phyloP scores from a whole-genome alignment of 768 basidiomycete genomes.

The Phylloporus arenicola region DNA sequence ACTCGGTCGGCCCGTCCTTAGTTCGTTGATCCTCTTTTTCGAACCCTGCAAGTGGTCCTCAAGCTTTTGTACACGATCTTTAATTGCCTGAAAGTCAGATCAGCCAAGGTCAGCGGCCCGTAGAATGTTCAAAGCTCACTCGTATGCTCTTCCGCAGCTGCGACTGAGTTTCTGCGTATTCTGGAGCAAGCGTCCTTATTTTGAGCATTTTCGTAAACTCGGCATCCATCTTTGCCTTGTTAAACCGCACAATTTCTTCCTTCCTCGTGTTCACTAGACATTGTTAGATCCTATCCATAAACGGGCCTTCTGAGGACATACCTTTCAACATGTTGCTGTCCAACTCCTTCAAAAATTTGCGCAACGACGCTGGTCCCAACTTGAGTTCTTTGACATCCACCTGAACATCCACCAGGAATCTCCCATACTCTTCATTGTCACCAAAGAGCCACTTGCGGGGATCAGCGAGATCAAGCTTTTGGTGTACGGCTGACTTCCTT shows the following conservation, averaged over 20 bases:
- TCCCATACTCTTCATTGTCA: slow-evolving; percentile 50
- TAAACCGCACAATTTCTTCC: slow-evolving; percentile 79
- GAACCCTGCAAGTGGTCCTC: slow-evolving; percentile 66
- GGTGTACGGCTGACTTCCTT: slow-evolving; percentile 35
- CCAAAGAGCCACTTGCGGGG: slow-evolving; percentile 48
- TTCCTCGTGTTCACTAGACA: slow-evolving; percentile 66
- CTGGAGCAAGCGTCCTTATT: slow-evolving; percentile 77
- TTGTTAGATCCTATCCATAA: neutral
- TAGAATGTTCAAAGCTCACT: slow-evolving; percentile 37
- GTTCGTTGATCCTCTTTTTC: slow-evolving; percentile 62
- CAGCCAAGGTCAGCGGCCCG: slow-evolving; percentile 2
- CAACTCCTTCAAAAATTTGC: slow-evolving; percentile 46
- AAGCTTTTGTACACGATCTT: slow-evolving; percentile 70
- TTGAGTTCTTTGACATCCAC: slow-evolving; percentile 49
- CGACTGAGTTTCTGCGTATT: slow-evolving; percentile 78
- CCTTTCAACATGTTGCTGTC: slow-evolving; percentile 67
- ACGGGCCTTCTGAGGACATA: slow-evolving; percentile 21
- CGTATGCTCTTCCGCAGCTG: slow-evolving; percentile 67
- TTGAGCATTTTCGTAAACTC: slow-evolving; percentile 75
- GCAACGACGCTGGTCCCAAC: slow-evolving; percentile 36
- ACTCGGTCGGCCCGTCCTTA: slow-evolving; percentile 54
- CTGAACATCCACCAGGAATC: slow-evolving; percentile 31
- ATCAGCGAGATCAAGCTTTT: slow-evolving; percentile 43
- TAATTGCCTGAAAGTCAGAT: slow-evolving; percentile 46
- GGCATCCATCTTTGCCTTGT: slow-evolving; percentile 70